Base-by-base conservation (phyloP, 371 early-diverging fungal species). In the Zychaea mexicana region DNA sequence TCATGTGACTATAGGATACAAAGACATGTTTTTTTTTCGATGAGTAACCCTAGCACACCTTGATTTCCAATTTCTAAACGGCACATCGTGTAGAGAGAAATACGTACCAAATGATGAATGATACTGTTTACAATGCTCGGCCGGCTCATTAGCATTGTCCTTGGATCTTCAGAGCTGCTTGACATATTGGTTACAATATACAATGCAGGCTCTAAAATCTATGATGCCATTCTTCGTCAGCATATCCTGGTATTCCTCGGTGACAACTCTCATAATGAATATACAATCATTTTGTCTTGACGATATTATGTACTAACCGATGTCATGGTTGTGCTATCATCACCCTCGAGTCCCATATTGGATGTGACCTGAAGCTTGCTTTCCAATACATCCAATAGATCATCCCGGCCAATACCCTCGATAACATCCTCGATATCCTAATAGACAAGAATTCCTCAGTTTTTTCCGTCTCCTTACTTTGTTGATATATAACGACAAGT, bases 141-240 rank as follows among this genome's bases (percentile, higher is more conserved):
- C 17, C 89, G 77, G 36, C 73, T 78, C 78, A 92, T 85, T 47
- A 92, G 72, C 21, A 82, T 76, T 59, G 72, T 70, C 65, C 92
- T 93, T 55, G 92, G 94, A 27, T 70, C 67, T 31, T 86, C 87
- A 54, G 67, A 83, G 47, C 92, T 90, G 22, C 90, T 89, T 1
- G 91, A 88, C 66, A 94, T 85, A 62, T 95, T 94, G 0, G 87
- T 90, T 22, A 95, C 71, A 7, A 90, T 83, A 77, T 91, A 82
- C 8, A 82, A 60, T 2, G 83, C 76, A 28, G 80, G 75, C 24
- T 73, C 67, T 19, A 82, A 32, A 19, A 70, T 76, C 79, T 82
- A 66, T 21, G n/a, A n/a, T n/a, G n/a, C n/a, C n/a, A n/a, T n/a
- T n/a, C n/a, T n/a, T n/a, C n/a, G n/a, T 12, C 1, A 21, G 24